phyloP scores from a whole-genome alignment of 768 basidiomycete species.

The Rhodotorula sphaerocarpa region DNA sequence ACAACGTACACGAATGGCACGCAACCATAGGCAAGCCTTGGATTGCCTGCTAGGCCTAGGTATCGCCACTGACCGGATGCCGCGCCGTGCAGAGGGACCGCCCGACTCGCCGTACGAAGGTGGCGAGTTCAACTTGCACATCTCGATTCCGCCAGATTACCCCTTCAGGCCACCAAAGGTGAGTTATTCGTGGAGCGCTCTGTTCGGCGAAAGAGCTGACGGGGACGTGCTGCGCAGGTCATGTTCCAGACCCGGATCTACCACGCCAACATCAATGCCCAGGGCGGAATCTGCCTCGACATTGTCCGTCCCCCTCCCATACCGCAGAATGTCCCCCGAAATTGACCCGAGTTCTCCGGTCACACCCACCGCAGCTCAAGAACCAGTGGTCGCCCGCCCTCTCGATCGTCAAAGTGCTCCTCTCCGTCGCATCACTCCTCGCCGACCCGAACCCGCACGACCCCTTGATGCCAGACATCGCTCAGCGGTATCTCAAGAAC shows the following conservation, averaged over 20 bases:
- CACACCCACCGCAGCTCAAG: too few relatives aligned
- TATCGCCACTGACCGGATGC: not conserved
- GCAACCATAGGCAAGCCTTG: constrained; percentile 14
- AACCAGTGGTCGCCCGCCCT: not conserved
- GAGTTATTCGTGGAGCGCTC: too few relatives aligned
- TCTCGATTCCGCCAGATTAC: constrained; percentile 28
- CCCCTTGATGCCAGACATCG: constrained; percentile 35
- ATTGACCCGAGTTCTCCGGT: too few relatives aligned
- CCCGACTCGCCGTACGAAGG: constrained; percentile 28
- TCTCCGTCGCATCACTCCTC: constrained; percentile 32
- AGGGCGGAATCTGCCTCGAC: constrained; percentile 34
- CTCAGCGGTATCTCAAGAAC: constrained; percentile 27
- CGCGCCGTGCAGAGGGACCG: constrained; percentile 21
- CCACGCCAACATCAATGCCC: constrained; percentile 33
- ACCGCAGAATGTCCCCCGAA: too few relatives aligned
- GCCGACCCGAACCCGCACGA: constrained; percentile 36
- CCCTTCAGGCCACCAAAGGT: constrained; percentile 12
- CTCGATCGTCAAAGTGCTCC: constrained; percentile 33
- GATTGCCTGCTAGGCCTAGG: too few relatives aligned
- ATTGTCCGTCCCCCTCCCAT: constrained; percentile 1
- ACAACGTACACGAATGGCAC: constrained; percentile 25
- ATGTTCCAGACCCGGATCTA: constrained; percentile 33
- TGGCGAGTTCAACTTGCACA: constrained; percentile 17
- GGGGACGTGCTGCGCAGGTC: constrained; percentile 2
- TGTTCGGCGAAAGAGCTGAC: too few relatives aligned